Conservation (phyloP, 805 yeast genomes). For the Cyberlindnera galapagoensis region DNA sequence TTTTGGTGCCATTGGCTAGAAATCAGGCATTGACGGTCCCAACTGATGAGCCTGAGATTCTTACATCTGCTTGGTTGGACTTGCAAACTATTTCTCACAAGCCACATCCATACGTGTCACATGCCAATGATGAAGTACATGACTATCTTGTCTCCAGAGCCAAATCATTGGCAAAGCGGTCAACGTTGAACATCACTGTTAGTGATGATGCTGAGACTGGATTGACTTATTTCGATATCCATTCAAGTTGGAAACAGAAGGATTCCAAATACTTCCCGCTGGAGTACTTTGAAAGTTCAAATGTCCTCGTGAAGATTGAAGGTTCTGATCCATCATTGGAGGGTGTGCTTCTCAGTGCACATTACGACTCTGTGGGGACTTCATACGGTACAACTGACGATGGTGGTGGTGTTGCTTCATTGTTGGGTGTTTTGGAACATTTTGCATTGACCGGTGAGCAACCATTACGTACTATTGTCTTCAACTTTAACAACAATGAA, state of each 20-base stretch:
- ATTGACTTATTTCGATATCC: conserved; percentile 42
- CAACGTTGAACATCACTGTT: conserved; percentile 23
- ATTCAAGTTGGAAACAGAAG: conserved; percentile 37
- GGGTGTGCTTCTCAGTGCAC: conserved; percentile 75
- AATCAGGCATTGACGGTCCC: conserved; percentile 39
- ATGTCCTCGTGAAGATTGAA: conserved; percentile 66
- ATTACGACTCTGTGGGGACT: conserved; percentile 85
- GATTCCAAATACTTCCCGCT: conserved; percentile 38
- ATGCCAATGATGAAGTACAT: conserved; percentile 70
- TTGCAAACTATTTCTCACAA: conserved; percentile 59
- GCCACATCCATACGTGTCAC: conserved; percentile 77
- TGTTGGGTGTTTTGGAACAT: conserved; percentile 62
- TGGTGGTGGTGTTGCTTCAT: conserved; percentile 80
- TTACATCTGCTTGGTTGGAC: conserved; percentile 56
- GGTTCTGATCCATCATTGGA: conserved; percentile 55
- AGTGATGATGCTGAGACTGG: conserved; percentile 32
- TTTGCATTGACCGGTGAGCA: conserved; percentile 33
- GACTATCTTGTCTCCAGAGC: conserved; percentile 50
- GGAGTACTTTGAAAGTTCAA: conserved; percentile 77
- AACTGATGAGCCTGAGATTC: conserved; percentile 29
- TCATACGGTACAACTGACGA: conserved; percentile 88
- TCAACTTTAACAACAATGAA: conserved; percentile 86
- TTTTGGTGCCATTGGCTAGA: conserved; percentile 34
- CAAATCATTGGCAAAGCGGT: conserved; percentile 24
- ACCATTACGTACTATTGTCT: conserved; percentile 66